Evolutionary conservation across 306 rosid genomes (phyloP), one percentile per base, ranked within the genome.

Genomic region (Luffa acutangula): DNA sequence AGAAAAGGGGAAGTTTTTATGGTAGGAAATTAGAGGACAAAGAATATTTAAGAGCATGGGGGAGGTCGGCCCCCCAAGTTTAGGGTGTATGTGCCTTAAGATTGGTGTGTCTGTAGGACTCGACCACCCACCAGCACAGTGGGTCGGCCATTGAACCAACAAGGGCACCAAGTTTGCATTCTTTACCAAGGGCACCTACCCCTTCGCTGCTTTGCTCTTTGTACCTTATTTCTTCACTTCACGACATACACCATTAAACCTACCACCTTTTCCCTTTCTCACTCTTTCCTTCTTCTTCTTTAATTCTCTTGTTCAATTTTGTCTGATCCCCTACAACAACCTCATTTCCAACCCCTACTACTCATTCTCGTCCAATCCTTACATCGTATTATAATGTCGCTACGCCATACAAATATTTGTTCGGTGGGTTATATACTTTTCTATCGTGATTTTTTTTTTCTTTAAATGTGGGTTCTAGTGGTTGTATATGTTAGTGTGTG

Each of bases 111-210:
- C 15, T 67, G 76, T 71, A 71, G 76, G 76, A 71, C 76, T 71
- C 56, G 21, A 49, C 37, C 52, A 76, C 78, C 91, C 88, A 87
- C 89, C 88, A 87, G 82, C 87, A 88, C 80, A 63, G 80, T 89
- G 89, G 92, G 86, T 82, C 83, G 85, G 80, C 86, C 88, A 81
- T 80, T 78, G 58, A 60, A 21, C 81, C 79, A 78, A 43, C 64
- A 66, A 80, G 77, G 83, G 63, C 54, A 36, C 76, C 33, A 58
- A 33, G 45, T 60, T 76, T 45, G 66, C 43, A 11, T 46, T 43
- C 31, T 41, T 72, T 80, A 67, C 66, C 56, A 51, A 11, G 67
- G 37, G 53, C 73, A 75, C 62, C 78, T 49, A 36, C 74, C 25
- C 31, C 21, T 66, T 66, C 65, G 2, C 25, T 20, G 18, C 21